A percentile compares a stretch with the other conserved stretches of the same genome.
Conservation (phyloP, 2,329 filamentous ascomycete genomes). For the Aureobasidium melanogenum region DNA sequence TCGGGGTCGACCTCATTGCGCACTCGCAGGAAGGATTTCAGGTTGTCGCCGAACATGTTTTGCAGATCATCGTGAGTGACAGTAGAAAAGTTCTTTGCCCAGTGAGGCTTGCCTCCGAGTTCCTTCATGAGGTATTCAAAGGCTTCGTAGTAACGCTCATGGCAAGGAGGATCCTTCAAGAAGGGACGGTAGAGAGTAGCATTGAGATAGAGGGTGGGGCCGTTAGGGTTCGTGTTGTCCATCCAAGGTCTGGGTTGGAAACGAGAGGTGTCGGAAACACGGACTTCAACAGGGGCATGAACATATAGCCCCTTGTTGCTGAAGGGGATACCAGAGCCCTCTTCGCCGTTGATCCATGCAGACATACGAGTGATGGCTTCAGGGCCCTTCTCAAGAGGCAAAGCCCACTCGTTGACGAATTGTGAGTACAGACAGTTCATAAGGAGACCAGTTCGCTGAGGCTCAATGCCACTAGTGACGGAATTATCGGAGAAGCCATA, state of each 20-base stretch:
- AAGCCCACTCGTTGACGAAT: conserved; percentile 96
- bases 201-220: conserved; percentile 78
- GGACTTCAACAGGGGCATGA: conserved; percentile 87
- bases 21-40: conserved; percentile 59
- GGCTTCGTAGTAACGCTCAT: conserved; percentile 70
- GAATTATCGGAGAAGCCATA: conserved; percentile 75
- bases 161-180: conserved; percentile 65
- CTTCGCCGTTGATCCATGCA: conserved; percentile 74
- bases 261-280: conserved; percentile 61
- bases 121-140: conserved; percentile 90
- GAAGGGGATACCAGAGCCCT: conserved; percentile 65
- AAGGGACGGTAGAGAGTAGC: conserved; percentile 84
- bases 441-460: conserved; percentile 68
- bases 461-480: conserved; percentile 66
- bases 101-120: conserved; percentile 73
- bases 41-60: conserved; percentile 57
- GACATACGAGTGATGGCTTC: conserved; percentile 76
- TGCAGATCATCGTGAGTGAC: conserved; percentile 49
- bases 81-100: conserved; percentile 81
- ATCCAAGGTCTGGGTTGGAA: conserved; percentile 52
- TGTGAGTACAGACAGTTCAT: conserved; percentile 99
- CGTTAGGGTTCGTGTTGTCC: conserved; percentile 60
- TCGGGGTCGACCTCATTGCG: conserved; percentile 65
- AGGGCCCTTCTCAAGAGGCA: conserved; percentile 76
- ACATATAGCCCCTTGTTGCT: conserved; percentile 71